These are phyloP conservation scores for Brasenia schreberi DNA, from an alignment of 164 flowering plant genomes.

Conservation along the genomic window DNA sequence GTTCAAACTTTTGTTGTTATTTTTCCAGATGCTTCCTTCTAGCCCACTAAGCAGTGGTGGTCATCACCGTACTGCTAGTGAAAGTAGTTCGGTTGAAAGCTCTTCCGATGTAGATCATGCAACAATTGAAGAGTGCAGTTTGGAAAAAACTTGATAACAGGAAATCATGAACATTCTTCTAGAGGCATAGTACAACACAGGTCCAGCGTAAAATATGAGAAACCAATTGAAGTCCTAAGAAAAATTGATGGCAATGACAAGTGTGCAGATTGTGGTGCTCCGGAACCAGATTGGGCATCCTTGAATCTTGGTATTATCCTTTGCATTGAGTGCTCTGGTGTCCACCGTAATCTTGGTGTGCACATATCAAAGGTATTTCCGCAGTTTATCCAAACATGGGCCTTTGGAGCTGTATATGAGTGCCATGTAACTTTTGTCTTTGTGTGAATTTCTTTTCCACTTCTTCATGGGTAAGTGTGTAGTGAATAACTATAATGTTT, in stretches of 20 bases:
- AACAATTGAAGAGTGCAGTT: conserved; percentile 36
- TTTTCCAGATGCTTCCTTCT: conserved; percentile 22
- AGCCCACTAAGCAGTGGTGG: conserved; percentile 16
- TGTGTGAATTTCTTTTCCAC: not conserved
- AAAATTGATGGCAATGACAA: conserved; percentile 80
- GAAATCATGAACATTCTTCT: conserved; percentile 37
- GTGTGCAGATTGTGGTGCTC: conserved; percentile 98
- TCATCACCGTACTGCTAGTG: conserved; percentile 19
- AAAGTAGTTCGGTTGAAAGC: conserved; percentile 80
- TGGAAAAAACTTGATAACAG: conserved; percentile 28
- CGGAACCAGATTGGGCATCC: conserved; percentile 99
- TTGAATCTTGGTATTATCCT: conserved; percentile 92
- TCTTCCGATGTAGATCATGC: conserved; percentile 50
- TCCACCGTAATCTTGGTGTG: conserved; percentile 97
- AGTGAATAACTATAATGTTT: too few relatives aligned
- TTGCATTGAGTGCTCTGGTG: conserved; percentile 98
- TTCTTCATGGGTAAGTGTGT: too few relatives aligned
- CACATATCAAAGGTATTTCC: conserved; percentile 64
- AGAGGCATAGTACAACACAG: conserved; percentile 47
- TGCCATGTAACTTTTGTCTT: not conserved
- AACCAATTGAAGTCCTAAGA: conserved; percentile 66
- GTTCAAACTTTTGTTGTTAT: not conserved
- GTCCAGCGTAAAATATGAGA: conserved; percentile 40
- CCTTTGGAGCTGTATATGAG: not conserved
- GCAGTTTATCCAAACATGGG: not conserved